Evolutionary conservation across 2,329 filamentous ascomycete species (phyloP).

Genomic region (Nothopassalora personata): DNA sequence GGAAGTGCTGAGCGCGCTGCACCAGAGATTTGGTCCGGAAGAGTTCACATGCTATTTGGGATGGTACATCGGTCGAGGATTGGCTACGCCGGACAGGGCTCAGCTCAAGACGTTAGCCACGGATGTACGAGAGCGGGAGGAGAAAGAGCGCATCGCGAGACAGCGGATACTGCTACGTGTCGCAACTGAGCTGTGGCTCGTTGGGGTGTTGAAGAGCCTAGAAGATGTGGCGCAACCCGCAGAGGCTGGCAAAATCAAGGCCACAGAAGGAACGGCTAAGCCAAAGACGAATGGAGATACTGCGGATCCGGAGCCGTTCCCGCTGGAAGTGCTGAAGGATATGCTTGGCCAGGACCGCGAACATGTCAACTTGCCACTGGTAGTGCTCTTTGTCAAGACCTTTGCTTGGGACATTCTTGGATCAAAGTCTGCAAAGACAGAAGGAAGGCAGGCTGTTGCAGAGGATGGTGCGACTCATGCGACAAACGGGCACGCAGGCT

Average conservation of each 20-base stretch:
- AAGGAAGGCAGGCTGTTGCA: conserved; percentile 77
- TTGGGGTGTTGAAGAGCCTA: conserved; percentile 77
- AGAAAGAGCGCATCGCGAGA: conserved; percentile 83
- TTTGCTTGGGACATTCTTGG: conserved; percentile 95
- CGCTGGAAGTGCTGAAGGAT: conserved; percentile 95
- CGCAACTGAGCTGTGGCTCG: conserved; percentile 93
- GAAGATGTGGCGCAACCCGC: conserved; percentile 62
- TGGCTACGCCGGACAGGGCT: conserved; percentile 84
- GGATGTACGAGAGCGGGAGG: conserved; percentile 87
- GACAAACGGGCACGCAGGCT: conserved; percentile 47
- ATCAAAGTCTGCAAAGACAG: conserved; percentile 62
- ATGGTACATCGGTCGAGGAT: conserved; percentile 85
- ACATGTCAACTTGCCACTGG: conserved; percentile 81
- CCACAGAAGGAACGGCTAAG: conserved; percentile 56
- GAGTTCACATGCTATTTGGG: conserved; percentile 90
- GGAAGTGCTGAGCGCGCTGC: conserved; percentile 89
- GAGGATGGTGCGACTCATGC: conserved; percentile 67
- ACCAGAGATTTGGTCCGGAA: conserved; percentile 84
- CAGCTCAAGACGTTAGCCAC: conserved; percentile 70
- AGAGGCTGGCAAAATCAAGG: conserved; percentile 55
- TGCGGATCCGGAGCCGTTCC: conserved; percentile 80
- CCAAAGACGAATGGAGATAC: conserved; percentile 57
- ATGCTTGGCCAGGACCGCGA: conserved; percentile 89
- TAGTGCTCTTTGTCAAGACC: conserved; percentile 92
- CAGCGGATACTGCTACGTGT: conserved; percentile 83